Percentiles rank a stretch among this genome's conserved stretches.
Evolutionary conservation across 1,284 basidiomycete genomes (phyloP).

Genomic region (Melampsora larici-populina): DNA sequence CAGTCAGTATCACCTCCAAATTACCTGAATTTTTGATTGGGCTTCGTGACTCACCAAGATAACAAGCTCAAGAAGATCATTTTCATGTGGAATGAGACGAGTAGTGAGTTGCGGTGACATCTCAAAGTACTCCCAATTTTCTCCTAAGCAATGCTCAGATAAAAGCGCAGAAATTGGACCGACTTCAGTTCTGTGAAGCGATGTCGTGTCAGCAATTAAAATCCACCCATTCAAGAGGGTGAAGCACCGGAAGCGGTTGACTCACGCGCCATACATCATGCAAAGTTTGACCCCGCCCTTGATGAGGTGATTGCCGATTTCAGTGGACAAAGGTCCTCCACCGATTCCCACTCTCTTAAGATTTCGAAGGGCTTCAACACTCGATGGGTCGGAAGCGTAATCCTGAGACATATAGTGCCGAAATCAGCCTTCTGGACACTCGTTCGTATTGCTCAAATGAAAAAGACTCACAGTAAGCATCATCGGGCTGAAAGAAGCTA

Average conservation of each 20-base stretch:
- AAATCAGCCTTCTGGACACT: background rate
- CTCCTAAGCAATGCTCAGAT: background rate
- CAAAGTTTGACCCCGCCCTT: background rate
- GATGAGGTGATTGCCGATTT: background rate
- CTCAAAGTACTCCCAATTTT: background rate
- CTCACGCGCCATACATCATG: background rate
- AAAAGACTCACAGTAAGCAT: background rate
- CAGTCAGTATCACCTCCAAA: too few relatives aligned
- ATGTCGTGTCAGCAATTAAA: too few relatives aligned
- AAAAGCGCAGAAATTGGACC: background rate
- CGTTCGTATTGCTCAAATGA: background rate
- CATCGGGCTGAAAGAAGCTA: background rate
- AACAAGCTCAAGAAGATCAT: background rate
- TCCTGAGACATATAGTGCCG: background rate
- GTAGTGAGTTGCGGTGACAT: background rate
- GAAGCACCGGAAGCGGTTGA: background rate
- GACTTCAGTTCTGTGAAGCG: background rate
- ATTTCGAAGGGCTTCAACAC: background rate
- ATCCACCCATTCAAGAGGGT: too few relatives aligned
- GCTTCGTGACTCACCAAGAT: background rate
- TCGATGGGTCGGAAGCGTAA: background rate
- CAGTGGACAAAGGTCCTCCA: background rate
- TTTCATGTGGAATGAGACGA: background rate
- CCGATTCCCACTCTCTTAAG: background rate
- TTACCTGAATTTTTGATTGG: too few relatives aligned